These are phyloP conservation scores for Termitomyces sp. DNA, from an alignment of 768 basidiomycete species.

Conservation along the genomic window DNA sequence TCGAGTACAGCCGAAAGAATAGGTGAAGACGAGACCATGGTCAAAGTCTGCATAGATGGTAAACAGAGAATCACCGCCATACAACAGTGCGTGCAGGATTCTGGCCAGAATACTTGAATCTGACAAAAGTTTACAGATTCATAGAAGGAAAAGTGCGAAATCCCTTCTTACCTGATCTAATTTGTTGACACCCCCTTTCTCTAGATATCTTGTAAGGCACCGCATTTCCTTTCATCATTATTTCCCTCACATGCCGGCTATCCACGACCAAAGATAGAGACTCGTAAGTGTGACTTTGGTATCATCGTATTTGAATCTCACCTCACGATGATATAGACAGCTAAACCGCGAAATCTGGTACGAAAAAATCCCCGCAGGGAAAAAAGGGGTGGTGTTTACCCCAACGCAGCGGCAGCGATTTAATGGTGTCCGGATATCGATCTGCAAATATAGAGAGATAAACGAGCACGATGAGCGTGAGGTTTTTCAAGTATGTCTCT, in stretches of 20 bases:
- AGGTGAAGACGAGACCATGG: slow-evolving; percentile 39
- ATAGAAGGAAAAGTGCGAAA: slow-evolving; percentile 51
- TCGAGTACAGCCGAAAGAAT: slow-evolving; percentile 32
- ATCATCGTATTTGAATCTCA: not conserved
- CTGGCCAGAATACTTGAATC: not conserved
- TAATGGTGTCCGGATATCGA: slow-evolving; percentile 43
- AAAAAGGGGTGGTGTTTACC: slow-evolving; percentile 20
- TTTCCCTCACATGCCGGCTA: slow-evolving; percentile 11
- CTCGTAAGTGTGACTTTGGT: slow-evolving; percentile 19
- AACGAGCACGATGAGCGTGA: slow-evolving; percentile 57
- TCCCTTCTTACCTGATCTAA: not conserved
- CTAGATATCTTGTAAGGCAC: slow-evolving; percentile 26
- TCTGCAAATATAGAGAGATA: slow-evolving; percentile 52
- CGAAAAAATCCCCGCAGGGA: slow-evolving; percentile 13
- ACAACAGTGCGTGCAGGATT: slow-evolving; percentile 37
- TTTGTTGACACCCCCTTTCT: slow-evolving; percentile 5
- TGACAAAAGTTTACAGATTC: slow-evolving; percentile 36
- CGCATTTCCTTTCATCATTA: slow-evolving; percentile 11
- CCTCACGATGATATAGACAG: slow-evolving; percentile 8
- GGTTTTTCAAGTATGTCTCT: slow-evolving; percentile 50
- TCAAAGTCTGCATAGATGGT: slow-evolving; percentile 63
- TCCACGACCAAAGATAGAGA: slow-evolving; percentile 22
- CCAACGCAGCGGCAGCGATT: slow-evolving; percentile 27
- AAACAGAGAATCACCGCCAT: slow-evolving; percentile 72
- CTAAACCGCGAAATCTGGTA: slow-evolving; percentile 24